Conservation (phyloP, 352 stramenopile genomes). For the Saprolegnia diclina region DNA sequence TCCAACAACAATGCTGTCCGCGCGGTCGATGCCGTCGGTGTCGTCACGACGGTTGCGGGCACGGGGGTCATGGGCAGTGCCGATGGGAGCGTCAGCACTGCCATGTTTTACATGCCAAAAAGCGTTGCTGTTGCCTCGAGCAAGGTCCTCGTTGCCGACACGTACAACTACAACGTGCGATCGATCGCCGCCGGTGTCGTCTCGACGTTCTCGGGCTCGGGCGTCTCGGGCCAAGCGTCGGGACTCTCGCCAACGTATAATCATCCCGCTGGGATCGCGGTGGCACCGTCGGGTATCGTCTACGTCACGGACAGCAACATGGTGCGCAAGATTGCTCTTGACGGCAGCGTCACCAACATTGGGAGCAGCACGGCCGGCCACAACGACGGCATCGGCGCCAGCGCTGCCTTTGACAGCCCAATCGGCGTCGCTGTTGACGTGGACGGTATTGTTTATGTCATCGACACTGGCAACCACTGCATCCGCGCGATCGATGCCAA, state of each 20-base stretch:
- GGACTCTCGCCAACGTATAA: background rate
- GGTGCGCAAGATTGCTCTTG: background rate
- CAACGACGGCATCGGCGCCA: background rate
- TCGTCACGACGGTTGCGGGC: background rate
- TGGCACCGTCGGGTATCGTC: background rate
- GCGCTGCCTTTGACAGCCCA: background rate
- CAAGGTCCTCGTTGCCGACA: background rate
- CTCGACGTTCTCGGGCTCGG: background rate
- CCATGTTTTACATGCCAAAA: background rate
- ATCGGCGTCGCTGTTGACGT: background rate
- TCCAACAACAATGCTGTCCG: background rate
- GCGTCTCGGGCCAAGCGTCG: background rate
- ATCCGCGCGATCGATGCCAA: background rate
- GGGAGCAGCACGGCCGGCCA: background rate
- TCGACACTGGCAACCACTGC: background rate
- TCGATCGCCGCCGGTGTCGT: background rate
- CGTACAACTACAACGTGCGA: background rate
- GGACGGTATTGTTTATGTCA: background rate
- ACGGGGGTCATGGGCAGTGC: background rate
- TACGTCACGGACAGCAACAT: background rate
- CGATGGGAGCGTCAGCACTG: background rate
- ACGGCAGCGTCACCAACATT: background rate
- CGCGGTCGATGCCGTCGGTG: background rate
- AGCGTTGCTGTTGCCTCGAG: background rate
- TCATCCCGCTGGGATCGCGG: background rate